Evolutionary conservation across 1,284 basidiomycete genomes (phyloP), one percentile per base, ranked within the genome.

Genomic region (Phellinidium pouzarii): DNA sequence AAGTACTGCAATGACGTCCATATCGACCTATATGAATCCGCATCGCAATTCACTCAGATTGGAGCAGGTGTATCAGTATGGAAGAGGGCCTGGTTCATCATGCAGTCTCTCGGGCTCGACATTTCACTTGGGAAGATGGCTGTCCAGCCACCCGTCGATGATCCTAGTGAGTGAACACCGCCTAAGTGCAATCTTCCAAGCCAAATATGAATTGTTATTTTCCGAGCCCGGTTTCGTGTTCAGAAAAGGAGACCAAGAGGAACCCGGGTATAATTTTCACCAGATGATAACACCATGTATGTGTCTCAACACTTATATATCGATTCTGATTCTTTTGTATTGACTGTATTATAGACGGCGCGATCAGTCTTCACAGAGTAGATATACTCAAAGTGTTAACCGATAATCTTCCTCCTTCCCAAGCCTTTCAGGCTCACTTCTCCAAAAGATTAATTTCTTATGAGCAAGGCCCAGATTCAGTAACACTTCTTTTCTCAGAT

Each of bases 61-160:
- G 70, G 71, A 1, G 65, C 67, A 1, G 70, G 67, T 1, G 67
- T 72, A 14, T 64, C 65, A 0, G 65, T 71, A 8, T 72, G 69
- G 70, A 67, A 68, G 38, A 64, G 69, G 41, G 70, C 70, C 1
- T 71, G 70, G 68, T 62, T 64, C 12, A 61, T 68, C 20, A 59
- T 71, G 56, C 64, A 69, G 51, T 53, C 61, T 9, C 61, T 71
- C 0, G 69, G 68, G 0, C 55, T 72, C 9, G 64, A 68, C 38
- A 61, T 63, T 11, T 63, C 68, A 29, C 59, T 71, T 1, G 57
- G 56, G 31, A 29, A 60, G 53, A 54, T 61, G 61, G 55, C 64
- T 27, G 48, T 63, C 60, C 26, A 56, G 59, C 57, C 44, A 0
- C 52, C 58, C 7, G 43, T 47, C 9, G 48, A 58, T 11, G 52